phyloP scores from a whole-genome alignment of 805 yeast species.

The Lipomyces spencermartinsiae region DNA sequence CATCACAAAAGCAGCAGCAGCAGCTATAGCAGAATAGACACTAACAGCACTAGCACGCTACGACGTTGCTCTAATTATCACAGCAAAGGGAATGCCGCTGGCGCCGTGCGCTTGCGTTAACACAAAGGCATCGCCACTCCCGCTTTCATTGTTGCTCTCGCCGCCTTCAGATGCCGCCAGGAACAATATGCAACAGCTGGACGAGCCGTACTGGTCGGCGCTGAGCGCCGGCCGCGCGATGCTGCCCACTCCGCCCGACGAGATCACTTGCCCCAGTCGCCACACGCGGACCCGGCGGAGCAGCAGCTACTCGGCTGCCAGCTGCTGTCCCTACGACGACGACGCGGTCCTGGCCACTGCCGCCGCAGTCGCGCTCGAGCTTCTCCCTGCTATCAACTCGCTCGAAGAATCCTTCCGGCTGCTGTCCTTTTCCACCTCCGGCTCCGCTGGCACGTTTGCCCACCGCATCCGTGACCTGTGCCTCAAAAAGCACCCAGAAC shows the following conservation, averaged over 20 bases:
- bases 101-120: neutral
- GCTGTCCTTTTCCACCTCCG: conserved; percentile 8
- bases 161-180: neutral
- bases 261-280: conserved; percentile 2
- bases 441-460: conserved; percentile 9
- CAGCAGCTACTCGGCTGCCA: neutral
- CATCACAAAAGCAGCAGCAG: neutral
- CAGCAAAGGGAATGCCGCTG: neutral
- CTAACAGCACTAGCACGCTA: neutral
- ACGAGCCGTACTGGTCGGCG: conserved; percentile 4
- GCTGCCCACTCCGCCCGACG: conserved; percentile 19
- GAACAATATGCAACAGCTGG: neutral
- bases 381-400: conserved; percentile 4
- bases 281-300: neutral
- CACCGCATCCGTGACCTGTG: conserved; percentile 2
- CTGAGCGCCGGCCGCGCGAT: neutral
- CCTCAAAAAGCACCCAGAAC: conserved; percentile 7
- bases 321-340: neutral
- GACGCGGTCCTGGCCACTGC: conserved; percentile 10
- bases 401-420: conserved; percentile 21
- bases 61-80: neutral
- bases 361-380: conserved; percentile 11
- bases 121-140: neutral
- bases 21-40: neutral
- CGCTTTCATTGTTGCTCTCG: neutral